Percentiles rank a stretch among this genome's conserved stretches.
Evolutionary conservation across 257 asterid genomes (phyloP).

Genomic region (Jaltomata sinuosa): DNA sequence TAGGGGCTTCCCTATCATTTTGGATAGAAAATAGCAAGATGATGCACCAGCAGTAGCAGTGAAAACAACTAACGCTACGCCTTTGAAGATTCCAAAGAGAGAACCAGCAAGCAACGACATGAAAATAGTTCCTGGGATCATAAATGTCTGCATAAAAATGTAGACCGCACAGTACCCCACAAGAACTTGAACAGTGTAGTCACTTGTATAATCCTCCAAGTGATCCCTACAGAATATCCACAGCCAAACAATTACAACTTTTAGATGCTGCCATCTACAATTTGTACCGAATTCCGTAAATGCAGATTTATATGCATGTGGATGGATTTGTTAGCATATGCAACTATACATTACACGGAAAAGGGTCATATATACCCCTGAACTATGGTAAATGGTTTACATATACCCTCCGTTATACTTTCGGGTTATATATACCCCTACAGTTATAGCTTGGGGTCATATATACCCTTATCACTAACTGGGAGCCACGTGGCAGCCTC

Average conservation of each 20-base stretch:
- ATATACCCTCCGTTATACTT: too few relatives aligned
- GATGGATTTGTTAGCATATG: background rate
- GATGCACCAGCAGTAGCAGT: conserved; percentile 95
- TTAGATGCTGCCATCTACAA: background rate
- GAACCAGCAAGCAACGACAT: conserved; percentile 96
- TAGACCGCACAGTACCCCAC: conserved; percentile 80
- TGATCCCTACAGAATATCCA: conserved; percentile 40
- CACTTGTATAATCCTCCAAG: conserved; percentile 83
- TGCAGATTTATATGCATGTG: background rate
- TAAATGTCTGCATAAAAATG: conserved; percentile 96
- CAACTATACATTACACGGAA: background rate
- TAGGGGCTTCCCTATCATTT: conserved; percentile 80
- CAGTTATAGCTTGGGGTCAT: too few relatives aligned
- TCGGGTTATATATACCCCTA: too few relatives aligned
- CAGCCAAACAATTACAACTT: background rate
- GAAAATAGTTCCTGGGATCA: conserved; percentile 94
- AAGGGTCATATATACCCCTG: too few relatives aligned
- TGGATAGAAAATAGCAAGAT: conserved; percentile 80
- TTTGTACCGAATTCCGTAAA: background rate
- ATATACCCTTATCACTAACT: too few relatives aligned
- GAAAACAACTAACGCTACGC: conserved; percentile 83
- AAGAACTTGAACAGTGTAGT: conserved; percentile 79
- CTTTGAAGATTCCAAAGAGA: conserved; percentile 78
- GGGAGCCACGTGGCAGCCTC: too few relatives aligned
- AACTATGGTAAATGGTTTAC: too few relatives aligned